Percentiles rank a stretch among this genome's conserved stretches.
Evolutionary conservation across 345 rosid genomes (phyloP).

Genomic region (Hibiscus trionum): DNA sequence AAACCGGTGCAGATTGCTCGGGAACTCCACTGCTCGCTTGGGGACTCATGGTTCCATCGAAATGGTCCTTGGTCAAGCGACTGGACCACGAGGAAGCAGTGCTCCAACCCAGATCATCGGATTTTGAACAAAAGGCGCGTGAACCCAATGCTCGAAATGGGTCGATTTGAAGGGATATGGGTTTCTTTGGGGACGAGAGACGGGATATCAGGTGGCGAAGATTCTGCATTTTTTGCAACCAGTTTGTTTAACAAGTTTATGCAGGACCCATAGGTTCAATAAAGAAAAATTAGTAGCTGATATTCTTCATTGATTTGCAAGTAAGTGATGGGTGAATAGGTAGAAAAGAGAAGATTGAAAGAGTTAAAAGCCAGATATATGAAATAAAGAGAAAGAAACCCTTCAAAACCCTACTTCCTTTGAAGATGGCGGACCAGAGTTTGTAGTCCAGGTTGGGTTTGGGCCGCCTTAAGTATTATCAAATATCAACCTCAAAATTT

Average conservation of each 20-base stretch:
- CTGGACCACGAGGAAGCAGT: conserved; percentile 78
- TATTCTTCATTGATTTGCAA: neutral
- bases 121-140: conserved; percentile 32
- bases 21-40: conserved; percentile 18
- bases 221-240: conserved; percentile 24
- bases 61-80: conserved; percentile 86
- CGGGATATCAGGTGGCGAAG: conserved; percentile 39
- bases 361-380: neutral
- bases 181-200: conserved; percentile 29
- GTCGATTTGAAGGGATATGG: neutral
- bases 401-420: neutral
- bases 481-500: no score
- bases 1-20: conserved; percentile 21
- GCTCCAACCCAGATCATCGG: conserved; percentile 62
- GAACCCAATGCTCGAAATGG: conserved; percentile 9
- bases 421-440: no score
- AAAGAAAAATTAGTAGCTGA: neutral
- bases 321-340: neutral
- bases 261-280: neutral
- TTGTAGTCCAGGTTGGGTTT: neutral
- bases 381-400: neutral
- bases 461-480: neutral
- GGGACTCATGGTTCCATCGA: conserved; percentile 55
- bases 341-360: neutral
- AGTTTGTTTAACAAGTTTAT: neutral